A percentile compares a stretch with the other conserved stretches of the same genome.
phyloP scores from a whole-genome alignment of 2,329 filamentous ascomycete species.

The Pochonia chlamydosporia region DNA sequence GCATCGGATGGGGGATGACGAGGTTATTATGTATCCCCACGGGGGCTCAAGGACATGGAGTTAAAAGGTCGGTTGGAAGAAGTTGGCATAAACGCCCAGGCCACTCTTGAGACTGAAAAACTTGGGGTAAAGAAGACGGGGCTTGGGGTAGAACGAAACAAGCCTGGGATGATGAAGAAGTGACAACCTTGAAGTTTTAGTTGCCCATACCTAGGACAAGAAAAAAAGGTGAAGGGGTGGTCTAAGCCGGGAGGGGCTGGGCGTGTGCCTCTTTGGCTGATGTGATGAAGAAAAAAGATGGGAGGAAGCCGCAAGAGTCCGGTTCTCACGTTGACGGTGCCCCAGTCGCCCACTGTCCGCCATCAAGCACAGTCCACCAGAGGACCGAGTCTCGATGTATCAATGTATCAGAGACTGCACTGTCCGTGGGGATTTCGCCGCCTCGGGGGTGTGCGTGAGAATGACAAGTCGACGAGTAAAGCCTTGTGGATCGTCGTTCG shows the following conservation, averaged over 20 bases:
- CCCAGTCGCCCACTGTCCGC: too few relatives aligned
- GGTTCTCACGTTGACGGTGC: too few relatives aligned
- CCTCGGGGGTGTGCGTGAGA: too few relatives aligned
- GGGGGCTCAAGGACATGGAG: background rate
- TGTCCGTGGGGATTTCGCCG: too few relatives aligned
- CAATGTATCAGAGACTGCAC: too few relatives aligned
- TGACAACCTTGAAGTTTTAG: background rate
- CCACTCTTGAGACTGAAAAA: background rate
- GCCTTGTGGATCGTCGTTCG: conserved; percentile 2
- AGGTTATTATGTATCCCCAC: conserved; percentile 1
- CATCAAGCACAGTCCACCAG: too few relatives aligned
- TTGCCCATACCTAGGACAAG: background rate
- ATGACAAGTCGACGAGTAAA: background rate
- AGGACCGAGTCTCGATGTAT: too few relatives aligned
- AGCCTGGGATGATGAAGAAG: background rate
- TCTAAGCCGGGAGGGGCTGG: background rate
- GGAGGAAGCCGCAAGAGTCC: too few relatives aligned
- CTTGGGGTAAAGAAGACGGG: conserved; percentile 1
- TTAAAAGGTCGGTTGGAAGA: background rate
- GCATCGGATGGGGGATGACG: background rate
- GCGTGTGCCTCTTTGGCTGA: background rate
- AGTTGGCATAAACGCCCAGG: background rate
- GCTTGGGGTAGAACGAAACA: background rate
- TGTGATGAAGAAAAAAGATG: too few relatives aligned
- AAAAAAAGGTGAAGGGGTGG: background rate